Base-by-base conservation (phyloP, 371 early-diverging fungal species). In the Coemansia sp. region DNA sequence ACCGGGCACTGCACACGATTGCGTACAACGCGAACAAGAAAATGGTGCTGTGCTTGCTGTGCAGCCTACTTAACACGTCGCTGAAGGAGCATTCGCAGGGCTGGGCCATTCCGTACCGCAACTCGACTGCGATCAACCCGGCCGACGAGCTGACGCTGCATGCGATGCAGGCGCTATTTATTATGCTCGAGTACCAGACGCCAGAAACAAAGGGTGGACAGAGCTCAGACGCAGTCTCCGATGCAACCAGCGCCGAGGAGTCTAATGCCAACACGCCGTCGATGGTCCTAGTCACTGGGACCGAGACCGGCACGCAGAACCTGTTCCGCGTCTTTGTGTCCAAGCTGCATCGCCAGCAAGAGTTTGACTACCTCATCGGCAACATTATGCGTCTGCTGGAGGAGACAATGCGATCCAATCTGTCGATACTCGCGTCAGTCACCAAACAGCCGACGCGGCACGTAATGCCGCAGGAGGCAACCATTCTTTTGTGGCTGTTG, bases 101-200 rank as follows among this genome's bases (percentile, higher is more conserved):
- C 5, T 94, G 93, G 92, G 87, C 86, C 2, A 79, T 95, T 4
- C 94, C 94, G 26, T 95, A 93, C 82, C 91, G 92, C 63, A 90
- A 92, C 70, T 83, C 92, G 5, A 69, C 92, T 56, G 84, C 87
- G 61, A 82, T 85, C 6, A 90, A 91, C 60, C 81, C 85, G 0
- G 80, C 84, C 10, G 93, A 95, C 60, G 84, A 86, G 37, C 82
- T 92, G 2, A 89, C 90, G 1, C 80, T 87, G 14, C 71, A 88
- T 37, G 86, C 88, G 53, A 66, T 91, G 47, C 90, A 92, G 48
- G 78, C 82, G 0, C 79, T 93, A 8, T 80, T 90, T 18, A 85
- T 87, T 8, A 76, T 93, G 16, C 79, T 93, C 40, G 92, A 94
- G 65, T 86, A 87, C 40, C 84, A 84, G 29, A 80, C 84, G 1